Evolutionary conservation across 805 yeast genomes (phyloP), one percentile per base, ranked within the genome.

Genomic region (Sugiyamaella mastotermitis): DNA sequence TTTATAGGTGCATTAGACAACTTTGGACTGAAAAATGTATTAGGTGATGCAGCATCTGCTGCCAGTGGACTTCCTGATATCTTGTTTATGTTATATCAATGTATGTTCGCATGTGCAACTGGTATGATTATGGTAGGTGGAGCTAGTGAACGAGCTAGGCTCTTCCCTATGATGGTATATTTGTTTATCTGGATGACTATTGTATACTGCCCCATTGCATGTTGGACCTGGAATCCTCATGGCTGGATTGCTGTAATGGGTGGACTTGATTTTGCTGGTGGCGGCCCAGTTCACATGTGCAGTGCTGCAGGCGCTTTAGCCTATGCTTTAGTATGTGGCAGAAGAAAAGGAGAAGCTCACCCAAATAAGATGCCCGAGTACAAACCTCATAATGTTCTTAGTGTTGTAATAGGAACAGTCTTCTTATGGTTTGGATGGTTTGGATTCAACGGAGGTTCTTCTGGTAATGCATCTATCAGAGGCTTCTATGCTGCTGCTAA

Each of bases 381-480:
- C 69, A 85, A 79, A 65, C 97, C 98, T 28, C 97, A 90, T 61
- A 82, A 92, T 17, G 95, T 90, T 27, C 75, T 94, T 7, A 76
- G 86, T 33, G 85, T 87, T 42, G 96, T 88, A 13, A 65, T 92
- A 42, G 98, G 98, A 40, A 87, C 97, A 14, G 81, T 84, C 9
- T 83, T 92, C 69, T 74, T 90, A 51, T 90, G 97, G 96, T 87
- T 90, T 55, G 98, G 97, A 26, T 92, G 98, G 98, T 87, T 87
- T 56, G 97, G 96, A 27, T 92, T 92, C 78, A 92, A 92, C 73
- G 96, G 96, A 63, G 97, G 97, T 54, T 86, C 96, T 33, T 83
- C 97, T 35, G 97, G 96, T 62, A 82, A 86, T 58, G 84, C 96
- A 25, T 66, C 90, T 46, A 78, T 92, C 60, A 81, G 97, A 66